These are phyloP conservation scores for Aurifilum marmelostoma DNA, from an alignment of 2,329 filamentous ascomycete genomes.

Conservation along the genomic window DNA sequence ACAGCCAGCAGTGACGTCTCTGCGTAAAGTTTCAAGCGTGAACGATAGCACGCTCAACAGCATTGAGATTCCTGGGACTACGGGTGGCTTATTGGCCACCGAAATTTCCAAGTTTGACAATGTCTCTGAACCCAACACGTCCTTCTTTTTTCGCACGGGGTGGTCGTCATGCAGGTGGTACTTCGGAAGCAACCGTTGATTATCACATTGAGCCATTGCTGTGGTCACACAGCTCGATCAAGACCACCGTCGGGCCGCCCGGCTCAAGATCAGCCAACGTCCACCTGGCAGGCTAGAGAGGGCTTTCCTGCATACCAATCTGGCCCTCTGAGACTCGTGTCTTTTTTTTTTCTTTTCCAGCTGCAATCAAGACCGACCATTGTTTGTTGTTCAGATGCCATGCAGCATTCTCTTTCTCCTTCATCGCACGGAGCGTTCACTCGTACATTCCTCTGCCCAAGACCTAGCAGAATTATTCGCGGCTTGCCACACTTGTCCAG, in stretches of 20 bases:
- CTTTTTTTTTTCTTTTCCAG: not conserved
- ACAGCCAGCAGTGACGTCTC: constrained; percentile 11
- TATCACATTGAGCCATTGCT: not conserved
- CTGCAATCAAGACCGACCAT: not conserved
- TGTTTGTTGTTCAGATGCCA: not conserved
- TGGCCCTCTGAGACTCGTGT: not conserved
- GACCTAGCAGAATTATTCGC: not conserved
- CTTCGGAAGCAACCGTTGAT: not conserved
- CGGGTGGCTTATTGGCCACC: not conserved
- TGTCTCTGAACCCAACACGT: not conserved
- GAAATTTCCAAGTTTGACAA: not conserved
- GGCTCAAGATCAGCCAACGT: not conserved
- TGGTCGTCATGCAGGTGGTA: not conserved
- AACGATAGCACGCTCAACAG: constrained; percentile 15
- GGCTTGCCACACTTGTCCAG: not conserved
- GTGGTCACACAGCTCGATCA: not conserved
- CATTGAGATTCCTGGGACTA: constrained; percentile 23
- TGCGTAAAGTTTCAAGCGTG: not conserved
- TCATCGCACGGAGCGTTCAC: not conserved
- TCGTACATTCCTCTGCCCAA: not conserved
- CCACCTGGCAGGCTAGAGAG: not conserved
- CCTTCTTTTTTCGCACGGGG: not conserved
- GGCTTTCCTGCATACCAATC: not conserved
- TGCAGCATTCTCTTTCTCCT: not conserved
- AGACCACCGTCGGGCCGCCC: not conserved